Evolutionary conservation across 495 filamentous ascomycete species (phyloP).

Genomic region (Penicillium fimorum): DNA sequence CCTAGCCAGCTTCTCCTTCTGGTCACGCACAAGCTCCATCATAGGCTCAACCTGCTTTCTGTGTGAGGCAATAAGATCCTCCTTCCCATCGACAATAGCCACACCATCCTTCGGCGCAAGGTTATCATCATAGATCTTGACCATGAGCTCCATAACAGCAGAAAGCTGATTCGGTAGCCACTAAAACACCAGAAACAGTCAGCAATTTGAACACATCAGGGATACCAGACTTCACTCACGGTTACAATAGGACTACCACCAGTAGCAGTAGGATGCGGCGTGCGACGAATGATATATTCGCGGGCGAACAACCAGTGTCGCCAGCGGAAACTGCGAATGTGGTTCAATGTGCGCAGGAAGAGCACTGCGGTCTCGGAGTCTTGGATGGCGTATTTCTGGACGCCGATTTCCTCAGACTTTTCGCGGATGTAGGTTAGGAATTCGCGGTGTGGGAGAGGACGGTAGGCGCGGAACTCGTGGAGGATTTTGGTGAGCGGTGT

Average conservation of each 20-base stretch:
- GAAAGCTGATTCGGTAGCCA: slow-evolving; percentile 86
- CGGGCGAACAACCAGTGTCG: slow-evolving; percentile 92
- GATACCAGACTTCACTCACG: slow-evolving; percentile 35
- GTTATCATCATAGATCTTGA: slow-evolving; percentile 53
- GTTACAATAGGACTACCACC: slow-evolving; percentile 90
- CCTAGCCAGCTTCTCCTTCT: slow-evolving; percentile 66
- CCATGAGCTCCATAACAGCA: slow-evolving; percentile 74
- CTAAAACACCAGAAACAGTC: slow-evolving; percentile 26
- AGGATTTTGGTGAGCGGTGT: slow-evolving; percentile 84
- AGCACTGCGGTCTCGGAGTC: slow-evolving; percentile 53
- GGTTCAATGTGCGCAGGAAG: slow-evolving; percentile 72
- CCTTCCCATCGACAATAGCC: slow-evolving; percentile 22
- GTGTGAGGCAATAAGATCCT: slow-evolving; percentile 33
- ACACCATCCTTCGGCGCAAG: slow-evolving; percentile 43
- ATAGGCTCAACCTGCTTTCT: slow-evolving; percentile 56
- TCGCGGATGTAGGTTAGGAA: slow-evolving; percentile 72
- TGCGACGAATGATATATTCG: slow-evolving; percentile 87
- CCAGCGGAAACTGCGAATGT: slow-evolving; percentile 90
- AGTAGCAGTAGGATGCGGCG: slow-evolving; percentile 79
- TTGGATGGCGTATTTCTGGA: slow-evolving; percentile 62
- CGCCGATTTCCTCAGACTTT: slow-evolving; percentile 51
- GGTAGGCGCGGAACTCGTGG: slow-evolving; percentile 79
- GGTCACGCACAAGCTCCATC: slow-evolving; percentile 67
- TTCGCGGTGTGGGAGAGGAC: slow-evolving; percentile 78
- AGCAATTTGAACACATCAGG: slow-evolving; percentile 1